Evolutionary conservation across 169 alveolate genomes (phyloP), one percentile per base, ranked within the genome.

Genomic region (Perkinsus olseni): DNA sequence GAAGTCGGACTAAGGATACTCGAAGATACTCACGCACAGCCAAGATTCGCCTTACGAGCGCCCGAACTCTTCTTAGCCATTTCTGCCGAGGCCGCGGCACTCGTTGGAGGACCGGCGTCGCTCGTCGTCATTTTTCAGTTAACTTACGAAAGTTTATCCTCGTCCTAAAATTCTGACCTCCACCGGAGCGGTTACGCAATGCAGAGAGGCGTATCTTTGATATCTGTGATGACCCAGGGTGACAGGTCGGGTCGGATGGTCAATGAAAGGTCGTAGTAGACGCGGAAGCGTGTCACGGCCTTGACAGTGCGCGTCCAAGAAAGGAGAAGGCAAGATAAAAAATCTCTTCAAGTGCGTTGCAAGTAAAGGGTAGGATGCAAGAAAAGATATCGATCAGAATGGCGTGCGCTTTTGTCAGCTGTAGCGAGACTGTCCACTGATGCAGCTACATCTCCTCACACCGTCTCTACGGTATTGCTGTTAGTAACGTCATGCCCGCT

Each of bases 401-500:
- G 82, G 82, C 82, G 82, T 24, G 82, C 82, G 82, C 82, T 62
- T 8, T 62, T 62, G 13, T 8, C 82, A 62, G 82, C 82, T 62
- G 17, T 13, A 24, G 50, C 1, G 82, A 62, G 82, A 62, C 82
- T 3, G 6, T 45, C 62, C 62, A 17, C 62, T 10, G 62, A 6
- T 45, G 62, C 62, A 10, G 62, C 62, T 17, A 45, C 62, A 45
- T 10, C 62, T 6, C 24, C 62, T 45, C 62, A 10, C 6, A 45
- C 62, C 17, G 62, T 10, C 62, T 17, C 17, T 45, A 45, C 62
- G 6, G 17, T 6, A 45, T 17, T 45, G 17, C 62, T 45, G 6
- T 45, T 10, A 10, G 34, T 28, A 11, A 37, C 39, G 95, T 94
- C 93, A 98, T 97, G 99, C 96, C 97, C 91, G 98, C 98, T 92